Conservation (phyloP, 345 rosid genomes). For the Sonneratia alba region DNA sequence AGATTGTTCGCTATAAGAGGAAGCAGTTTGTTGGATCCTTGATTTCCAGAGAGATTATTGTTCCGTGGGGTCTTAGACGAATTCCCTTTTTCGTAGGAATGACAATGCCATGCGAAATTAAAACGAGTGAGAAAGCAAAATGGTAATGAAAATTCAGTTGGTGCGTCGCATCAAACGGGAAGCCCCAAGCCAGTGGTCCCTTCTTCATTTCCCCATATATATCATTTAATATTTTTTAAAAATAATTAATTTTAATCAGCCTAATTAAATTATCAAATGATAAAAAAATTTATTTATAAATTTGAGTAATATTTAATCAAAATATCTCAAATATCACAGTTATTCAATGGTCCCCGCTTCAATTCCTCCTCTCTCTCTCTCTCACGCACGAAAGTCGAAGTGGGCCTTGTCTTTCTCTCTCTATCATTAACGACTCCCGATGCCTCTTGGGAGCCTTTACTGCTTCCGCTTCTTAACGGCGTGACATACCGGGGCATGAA, state of each 20-base stretch:
- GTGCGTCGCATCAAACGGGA: neutral
- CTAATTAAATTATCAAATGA: too few relatives aligned
- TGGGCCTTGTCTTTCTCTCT: conserved; percentile 9
- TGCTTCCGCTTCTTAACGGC: conserved; percentile 16
- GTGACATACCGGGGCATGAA: conserved; percentile 16
- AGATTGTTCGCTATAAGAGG: too few relatives aligned
- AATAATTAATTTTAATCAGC: too few relatives aligned
- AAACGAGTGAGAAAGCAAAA: neutral
- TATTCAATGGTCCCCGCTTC: conserved; percentile 2
- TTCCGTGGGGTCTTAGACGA: neutral
- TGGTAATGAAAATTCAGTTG: conserved; percentile 6
- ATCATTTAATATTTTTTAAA: too few relatives aligned
- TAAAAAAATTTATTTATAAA: too few relatives aligned
- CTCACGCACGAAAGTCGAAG: conserved; percentile 16
- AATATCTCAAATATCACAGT: too few relatives aligned
- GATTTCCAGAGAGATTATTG: neutral
- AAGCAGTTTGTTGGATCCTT: neutral
- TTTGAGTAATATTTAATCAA: too few relatives aligned
- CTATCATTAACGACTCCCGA: conserved; percentile 5
- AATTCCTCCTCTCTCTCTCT: conserved; percentile 12
- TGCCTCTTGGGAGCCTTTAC: neutral
- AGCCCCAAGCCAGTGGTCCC: too few relatives aligned
- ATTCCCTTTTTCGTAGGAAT: neutral
- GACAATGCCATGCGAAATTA: neutral
- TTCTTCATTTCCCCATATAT: too few relatives aligned